Conservation (phyloP, 1,284 basidiomycete species). For the Boletus chippewaensis region DNA sequence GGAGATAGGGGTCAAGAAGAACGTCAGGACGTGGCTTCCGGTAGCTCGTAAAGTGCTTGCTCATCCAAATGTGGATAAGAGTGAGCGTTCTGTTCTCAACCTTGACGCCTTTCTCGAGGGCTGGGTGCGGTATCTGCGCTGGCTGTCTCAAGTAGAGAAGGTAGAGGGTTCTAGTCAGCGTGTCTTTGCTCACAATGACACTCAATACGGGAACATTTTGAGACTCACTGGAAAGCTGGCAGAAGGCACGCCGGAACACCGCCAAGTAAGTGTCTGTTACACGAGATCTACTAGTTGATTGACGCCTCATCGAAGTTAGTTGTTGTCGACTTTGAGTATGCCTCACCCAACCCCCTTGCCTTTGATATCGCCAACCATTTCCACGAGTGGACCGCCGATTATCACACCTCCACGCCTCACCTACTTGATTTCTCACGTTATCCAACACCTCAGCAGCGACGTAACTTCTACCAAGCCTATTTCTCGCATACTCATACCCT, state of each 20-base stretch:
- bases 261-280: constrained; percentile 45
- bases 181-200: constrained; percentile 86
- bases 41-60: constrained; percentile 59
- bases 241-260: constrained; percentile 53
- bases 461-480: constrained; percentile 82
- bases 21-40: constrained; percentile 57
- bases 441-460: constrained; percentile 66
- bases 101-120: constrained; percentile 55
- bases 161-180: constrained; percentile 49
- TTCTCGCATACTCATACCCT: constrained; percentile 44
- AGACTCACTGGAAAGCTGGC: constrained; percentile 51
- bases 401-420: constrained; percentile 72
- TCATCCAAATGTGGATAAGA: constrained; percentile 43
- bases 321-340: constrained; percentile 95
- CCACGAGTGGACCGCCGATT: constrained; percentile 91
- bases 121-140: constrained; percentile 65
- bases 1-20: constrained; percentile 54
- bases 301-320: constrained; percentile 55
- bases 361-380: constrained; percentile 97
- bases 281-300: constrained; percentile 5
- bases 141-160: constrained; percentile 58
- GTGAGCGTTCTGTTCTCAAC: constrained; percentile 46
- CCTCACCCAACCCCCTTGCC: constrained; percentile 79
- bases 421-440: constrained; percentile 64
- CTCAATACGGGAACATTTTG: constrained; percentile 91